These are phyloP conservation scores for Termitomyces sp. DNA, from an alignment of 768 basidiomycete species.

Conservation along the genomic window DNA sequence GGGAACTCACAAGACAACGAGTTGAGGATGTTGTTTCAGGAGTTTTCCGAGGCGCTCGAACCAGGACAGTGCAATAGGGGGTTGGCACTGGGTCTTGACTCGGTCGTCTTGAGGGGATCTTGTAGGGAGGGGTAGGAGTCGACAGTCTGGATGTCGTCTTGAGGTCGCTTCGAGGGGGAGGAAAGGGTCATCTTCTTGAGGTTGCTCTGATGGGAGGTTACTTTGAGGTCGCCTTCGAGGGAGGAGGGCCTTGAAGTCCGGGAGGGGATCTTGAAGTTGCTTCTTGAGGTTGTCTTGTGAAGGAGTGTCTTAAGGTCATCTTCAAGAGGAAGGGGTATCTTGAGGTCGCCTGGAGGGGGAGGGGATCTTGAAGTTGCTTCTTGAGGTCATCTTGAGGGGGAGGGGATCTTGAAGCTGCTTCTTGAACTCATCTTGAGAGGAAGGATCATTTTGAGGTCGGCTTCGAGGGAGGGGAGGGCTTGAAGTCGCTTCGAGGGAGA, in stretches of 20 bases:
- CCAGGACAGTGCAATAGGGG: too few species aligned
- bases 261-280: neutral
- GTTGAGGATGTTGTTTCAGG: too few species aligned
- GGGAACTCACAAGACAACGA: neutral
- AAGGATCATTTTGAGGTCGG: neutral
- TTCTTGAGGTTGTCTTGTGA: neutral
- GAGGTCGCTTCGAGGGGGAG: neutral
- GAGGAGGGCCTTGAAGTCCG: too few species aligned
- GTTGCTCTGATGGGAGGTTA: neutral
- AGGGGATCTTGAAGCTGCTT: neutral
- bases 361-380: neutral
- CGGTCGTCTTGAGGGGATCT: too few species aligned
- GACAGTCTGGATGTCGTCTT: too few species aligned
- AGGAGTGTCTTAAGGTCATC: too few species aligned
- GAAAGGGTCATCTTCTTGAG: neutral
- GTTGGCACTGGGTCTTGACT: too few species aligned
- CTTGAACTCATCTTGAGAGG: neutral
- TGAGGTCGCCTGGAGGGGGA: neutral
- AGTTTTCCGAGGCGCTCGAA: too few species aligned
- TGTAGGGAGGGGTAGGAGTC: too few species aligned
- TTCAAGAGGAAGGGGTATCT: neutral
- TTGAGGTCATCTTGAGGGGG: neutral
- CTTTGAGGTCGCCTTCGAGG: neutral
- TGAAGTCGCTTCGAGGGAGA: neutral
- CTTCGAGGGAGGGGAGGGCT: neutral